Evolutionary conservation across 139 green algal genomes (phyloP).

Genomic region (Picochlorum sp.): DNA sequence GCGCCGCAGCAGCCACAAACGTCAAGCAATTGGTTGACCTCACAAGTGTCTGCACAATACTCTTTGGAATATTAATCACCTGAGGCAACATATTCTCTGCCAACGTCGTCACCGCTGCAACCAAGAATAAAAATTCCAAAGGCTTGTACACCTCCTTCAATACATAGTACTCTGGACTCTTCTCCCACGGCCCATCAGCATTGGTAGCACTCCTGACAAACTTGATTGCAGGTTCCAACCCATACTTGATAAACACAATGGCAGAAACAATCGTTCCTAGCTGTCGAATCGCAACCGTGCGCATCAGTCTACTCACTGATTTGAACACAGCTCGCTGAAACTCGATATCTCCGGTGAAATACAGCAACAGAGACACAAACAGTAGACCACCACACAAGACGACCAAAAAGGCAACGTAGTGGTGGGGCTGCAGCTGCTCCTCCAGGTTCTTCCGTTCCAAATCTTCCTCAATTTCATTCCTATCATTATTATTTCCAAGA

Average conservation of each 20-base stretch:
- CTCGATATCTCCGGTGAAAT: constrained; percentile 45
- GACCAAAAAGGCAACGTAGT: constrained; percentile 35
- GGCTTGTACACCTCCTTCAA: constrained; percentile 75
- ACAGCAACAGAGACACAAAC: constrained; percentile 48
- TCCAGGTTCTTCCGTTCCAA: background rate
- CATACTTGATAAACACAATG: constrained; percentile 37
- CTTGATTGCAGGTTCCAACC: constrained; percentile 47
- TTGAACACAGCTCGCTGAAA: constrained; percentile 36
- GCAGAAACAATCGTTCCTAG: constrained; percentile 29
- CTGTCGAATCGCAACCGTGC: constrained; percentile 63
- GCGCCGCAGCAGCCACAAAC: constrained; percentile 69
- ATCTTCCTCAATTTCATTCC: background rate
- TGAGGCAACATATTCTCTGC: constrained; percentile 78
- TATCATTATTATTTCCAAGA: background rate
- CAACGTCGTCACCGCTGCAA: constrained; percentile 77
- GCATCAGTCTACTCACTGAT: constrained; percentile 40
- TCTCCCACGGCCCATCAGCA: constrained; percentile 38
- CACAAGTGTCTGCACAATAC: constrained; percentile 48
- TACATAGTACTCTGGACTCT: constrained; percentile 57
- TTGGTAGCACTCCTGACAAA: constrained; percentile 25
- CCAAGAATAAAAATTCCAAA: constrained; percentile 78
- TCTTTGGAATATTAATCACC: constrained; percentile 68
- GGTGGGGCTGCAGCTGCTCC: constrained; percentile 12
- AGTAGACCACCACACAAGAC: constrained; percentile 34
- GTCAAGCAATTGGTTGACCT: constrained; percentile 68